Percentiles rank a stretch among this genome's conserved stretches.
Evolutionary conservation across 768 basidiomycete genomes (phyloP).

Genomic region (Amanita rimosa): DNA sequence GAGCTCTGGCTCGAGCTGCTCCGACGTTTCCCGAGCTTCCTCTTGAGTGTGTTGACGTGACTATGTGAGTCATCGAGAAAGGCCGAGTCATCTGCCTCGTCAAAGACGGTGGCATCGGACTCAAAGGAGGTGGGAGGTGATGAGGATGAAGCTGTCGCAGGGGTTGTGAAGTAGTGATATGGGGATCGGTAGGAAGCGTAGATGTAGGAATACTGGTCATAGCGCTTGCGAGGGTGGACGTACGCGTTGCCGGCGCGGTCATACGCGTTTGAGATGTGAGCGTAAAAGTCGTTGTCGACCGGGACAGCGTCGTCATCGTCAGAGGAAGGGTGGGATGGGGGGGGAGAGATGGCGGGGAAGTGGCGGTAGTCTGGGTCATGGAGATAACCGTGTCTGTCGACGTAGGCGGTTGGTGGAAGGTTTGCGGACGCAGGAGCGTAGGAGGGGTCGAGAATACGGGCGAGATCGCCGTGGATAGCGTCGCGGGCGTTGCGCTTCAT

Average conservation of each 20-base stretch:
- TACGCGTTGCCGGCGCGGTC: conserved; percentile 9
- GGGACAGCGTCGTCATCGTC: conserved; percentile 15
- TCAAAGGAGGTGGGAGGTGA: conserved; percentile 18
- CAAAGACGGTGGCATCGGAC: conserved; percentile 16
- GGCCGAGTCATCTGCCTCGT: conserved; percentile 18
- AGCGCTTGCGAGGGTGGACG: conserved; percentile 2
- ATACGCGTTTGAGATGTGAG: conserved; percentile 7
- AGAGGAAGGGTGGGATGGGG: conserved; percentile 13
- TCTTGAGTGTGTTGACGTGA: conserved; percentile 10
- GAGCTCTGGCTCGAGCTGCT: conserved; percentile 7
- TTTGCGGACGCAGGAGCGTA: conserved; percentile 29
- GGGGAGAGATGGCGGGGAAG: conserved; percentile 34
- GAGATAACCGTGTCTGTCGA: conserved; percentile 50
- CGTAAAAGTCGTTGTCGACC: conserved; percentile 7
- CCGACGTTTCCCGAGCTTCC: conserved; percentile 9
- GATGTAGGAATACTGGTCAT: conserved; percentile 6
- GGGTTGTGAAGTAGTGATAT: conserved; percentile 10
- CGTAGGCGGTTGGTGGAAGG: conserved; percentile 29
- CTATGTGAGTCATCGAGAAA: conserved; percentile 16
- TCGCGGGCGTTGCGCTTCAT: conserved; percentile 10
- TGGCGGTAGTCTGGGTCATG: conserved; percentile 62
- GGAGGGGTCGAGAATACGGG: conserved; percentile 54
- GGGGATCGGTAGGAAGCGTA: conserved; percentile 7
- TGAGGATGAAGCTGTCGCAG: conserved; percentile 11
- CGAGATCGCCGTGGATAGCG: conserved; percentile 34